Percentiles rank a stretch among this genome's conserved stretches.
Evolutionary conservation across 2,329 filamentous ascomycete genomes (phyloP).

Genomic region (Cryphonectria radicalis): DNA sequence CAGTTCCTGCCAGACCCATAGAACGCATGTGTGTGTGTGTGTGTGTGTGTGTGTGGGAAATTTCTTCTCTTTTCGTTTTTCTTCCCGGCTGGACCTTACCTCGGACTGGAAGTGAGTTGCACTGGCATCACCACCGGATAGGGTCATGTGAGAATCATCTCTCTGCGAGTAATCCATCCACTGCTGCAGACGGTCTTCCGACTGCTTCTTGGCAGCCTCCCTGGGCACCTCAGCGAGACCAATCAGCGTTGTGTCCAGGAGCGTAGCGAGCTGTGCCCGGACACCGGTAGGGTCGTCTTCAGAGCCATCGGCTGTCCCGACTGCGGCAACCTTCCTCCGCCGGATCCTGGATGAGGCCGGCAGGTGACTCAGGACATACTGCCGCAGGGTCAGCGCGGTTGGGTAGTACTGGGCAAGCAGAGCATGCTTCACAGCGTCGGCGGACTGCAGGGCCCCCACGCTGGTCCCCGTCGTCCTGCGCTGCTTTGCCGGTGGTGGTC

Average conservation of each 20-base stretch:
- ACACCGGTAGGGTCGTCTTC: not conserved
- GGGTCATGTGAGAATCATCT: constrained; percentile 61
- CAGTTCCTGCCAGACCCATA: constrained; percentile 12
- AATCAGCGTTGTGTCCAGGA: constrained; percentile 74
- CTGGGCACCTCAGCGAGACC: constrained; percentile 48
- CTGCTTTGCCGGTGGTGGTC: constrained; percentile 30
- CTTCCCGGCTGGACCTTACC: constrained; percentile 51
- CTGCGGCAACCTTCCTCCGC: constrained; percentile 57
- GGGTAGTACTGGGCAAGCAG: constrained; percentile 73
- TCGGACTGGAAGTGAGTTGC: constrained; percentile 64
- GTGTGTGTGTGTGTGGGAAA: too few species aligned
- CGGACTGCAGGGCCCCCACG: constrained; percentile 17
- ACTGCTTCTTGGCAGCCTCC: constrained; percentile 25
- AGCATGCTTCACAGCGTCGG: constrained; percentile 52
- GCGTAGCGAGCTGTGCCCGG: constrained; percentile 51
- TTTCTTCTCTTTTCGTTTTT: not conserved
- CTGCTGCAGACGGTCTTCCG: constrained; percentile 54
- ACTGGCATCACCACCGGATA: constrained; percentile 51
- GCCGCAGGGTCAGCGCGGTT: constrained; percentile 67
- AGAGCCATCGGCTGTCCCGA: constrained; percentile 40
- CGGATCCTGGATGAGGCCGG: constrained; percentile 68
- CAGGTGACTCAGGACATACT: constrained; percentile 70
- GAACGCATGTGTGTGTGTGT: too few species aligned
- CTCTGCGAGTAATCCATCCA: constrained; percentile 66
- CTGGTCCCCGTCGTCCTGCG: constrained; percentile 25